These are phyloP conservation scores for Colletotrichum cereale DNA, from an alignment of 2,329 filamentous ascomycete genomes.

Conservation along the genomic window DNA sequence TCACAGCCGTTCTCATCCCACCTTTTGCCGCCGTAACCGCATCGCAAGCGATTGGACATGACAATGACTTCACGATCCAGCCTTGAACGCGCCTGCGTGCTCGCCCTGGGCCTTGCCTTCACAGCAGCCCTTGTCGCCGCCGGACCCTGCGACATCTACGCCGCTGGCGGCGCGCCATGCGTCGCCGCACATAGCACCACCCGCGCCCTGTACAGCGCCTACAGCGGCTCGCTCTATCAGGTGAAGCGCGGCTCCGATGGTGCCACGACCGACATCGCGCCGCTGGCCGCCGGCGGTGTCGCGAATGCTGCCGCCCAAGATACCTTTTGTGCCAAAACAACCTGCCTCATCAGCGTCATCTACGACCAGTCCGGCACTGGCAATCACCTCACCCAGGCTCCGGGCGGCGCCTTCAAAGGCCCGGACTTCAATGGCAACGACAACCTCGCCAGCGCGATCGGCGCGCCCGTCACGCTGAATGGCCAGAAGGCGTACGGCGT, in stretches of 20 bases:
- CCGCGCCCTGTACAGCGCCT: conserved; percentile 69
- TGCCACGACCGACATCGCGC: conserved; percentile 60
- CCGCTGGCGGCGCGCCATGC: conserved; percentile 70
- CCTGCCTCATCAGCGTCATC: conserved; percentile 73
- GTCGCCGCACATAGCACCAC: conserved; percentile 76
- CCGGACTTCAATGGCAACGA: conserved; percentile 70
- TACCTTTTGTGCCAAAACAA: conserved; percentile 69
- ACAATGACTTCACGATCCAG: conserved; percentile 21
- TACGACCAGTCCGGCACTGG: conserved; percentile 74
- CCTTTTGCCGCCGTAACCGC: neutral
- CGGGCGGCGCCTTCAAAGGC: conserved; percentile 67
- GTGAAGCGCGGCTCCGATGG: conserved; percentile 67
- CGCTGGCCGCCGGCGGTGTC: conserved; percentile 69
- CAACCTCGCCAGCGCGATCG: conserved; percentile 69
- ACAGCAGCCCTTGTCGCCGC: conserved; percentile 58
- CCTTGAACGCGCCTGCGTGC: neutral
- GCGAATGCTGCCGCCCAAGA: conserved; percentile 73
- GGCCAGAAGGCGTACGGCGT: conserved; percentile 74
- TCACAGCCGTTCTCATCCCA: neutral
- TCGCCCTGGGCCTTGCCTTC: conserved; percentile 51
- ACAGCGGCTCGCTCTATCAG: conserved; percentile 68
- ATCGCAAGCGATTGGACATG: neutral
- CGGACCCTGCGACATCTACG: conserved; percentile 73
- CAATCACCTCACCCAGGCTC: conserved; percentile 74
- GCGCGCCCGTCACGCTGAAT: conserved; percentile 71